phyloP scores from a whole-genome alignment of 2,329 filamentous ascomycete genomes.

The Pseudocercospora ulei region DNA sequence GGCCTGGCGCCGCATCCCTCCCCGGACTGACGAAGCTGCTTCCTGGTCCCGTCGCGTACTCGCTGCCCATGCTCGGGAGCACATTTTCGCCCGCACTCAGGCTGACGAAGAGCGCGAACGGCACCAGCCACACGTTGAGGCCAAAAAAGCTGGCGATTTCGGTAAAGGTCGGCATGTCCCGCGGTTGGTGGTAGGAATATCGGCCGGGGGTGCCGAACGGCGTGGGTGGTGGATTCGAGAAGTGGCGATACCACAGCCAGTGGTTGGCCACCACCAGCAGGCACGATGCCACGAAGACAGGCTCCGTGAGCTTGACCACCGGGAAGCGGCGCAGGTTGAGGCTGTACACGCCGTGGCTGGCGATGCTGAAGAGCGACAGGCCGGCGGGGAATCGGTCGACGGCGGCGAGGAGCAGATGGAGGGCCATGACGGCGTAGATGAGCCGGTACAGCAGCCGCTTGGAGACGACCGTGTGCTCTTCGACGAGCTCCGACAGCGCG shows the following conservation, averaged over 20 bases:
- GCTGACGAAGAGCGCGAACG: slow-evolving; percentile 89
- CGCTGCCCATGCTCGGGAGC: slow-evolving; percentile 78
- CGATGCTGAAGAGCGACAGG: slow-evolving; percentile 63
- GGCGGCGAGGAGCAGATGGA: slow-evolving; percentile 65
- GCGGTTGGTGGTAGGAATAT: slow-evolving; percentile 33
- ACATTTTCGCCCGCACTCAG: slow-evolving; percentile 92
- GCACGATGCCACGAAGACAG: slow-evolving; percentile 75
- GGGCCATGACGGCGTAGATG: slow-evolving; percentile 68
- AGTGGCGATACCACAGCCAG: slow-evolving; percentile 92
- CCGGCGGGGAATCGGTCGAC: slow-evolving; percentile 77
- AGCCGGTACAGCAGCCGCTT: slow-evolving; percentile 76
- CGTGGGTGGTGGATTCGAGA: slow-evolving; percentile 50
- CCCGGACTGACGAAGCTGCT: slow-evolving; percentile 43
- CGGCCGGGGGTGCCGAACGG: slow-evolving; percentile 51
- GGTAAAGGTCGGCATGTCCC: slow-evolving; percentile 65
- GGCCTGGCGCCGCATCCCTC: slow-evolving; percentile 30
- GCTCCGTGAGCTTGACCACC: slow-evolving; percentile 76
- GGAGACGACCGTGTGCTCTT: slow-evolving; percentile 89
- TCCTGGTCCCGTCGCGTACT: slow-evolving; percentile 54
- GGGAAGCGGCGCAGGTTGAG: slow-evolving; percentile 71
- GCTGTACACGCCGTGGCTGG: slow-evolving; percentile 74
- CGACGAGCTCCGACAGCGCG: slow-evolving; percentile 94
- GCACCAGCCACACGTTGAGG: slow-evolving; percentile 90
- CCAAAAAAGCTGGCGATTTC: slow-evolving; percentile 96
- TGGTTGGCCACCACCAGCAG: slow-evolving; percentile 81